Evolutionary conservation across 1,139 yeast genomes (phyloP).

Genomic region (Zygotorulaspora mrakii): DNA sequence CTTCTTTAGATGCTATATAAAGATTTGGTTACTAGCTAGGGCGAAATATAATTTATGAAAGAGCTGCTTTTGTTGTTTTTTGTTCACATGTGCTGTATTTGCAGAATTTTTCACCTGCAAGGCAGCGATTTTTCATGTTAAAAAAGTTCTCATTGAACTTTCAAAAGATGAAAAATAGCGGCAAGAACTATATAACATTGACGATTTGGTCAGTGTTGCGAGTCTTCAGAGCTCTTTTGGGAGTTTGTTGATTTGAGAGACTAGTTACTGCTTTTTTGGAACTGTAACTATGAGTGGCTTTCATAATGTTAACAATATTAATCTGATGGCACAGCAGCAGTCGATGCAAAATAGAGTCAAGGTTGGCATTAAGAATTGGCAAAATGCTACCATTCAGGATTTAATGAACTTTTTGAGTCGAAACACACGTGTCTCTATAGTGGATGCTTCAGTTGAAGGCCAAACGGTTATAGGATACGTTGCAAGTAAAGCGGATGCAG

Average conservation of each 20-base stretch:
- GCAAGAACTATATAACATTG: neutral
- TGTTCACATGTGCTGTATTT: too few species aligned
- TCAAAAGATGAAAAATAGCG: neutral
- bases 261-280: neutral
- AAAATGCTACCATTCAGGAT: slow-evolving; percentile 69
- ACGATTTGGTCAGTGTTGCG: slow-evolving; percentile 1
- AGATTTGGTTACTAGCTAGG: neutral
- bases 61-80: too few species aligned
- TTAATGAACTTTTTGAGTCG: slow-evolving; percentile 65
- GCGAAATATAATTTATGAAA: too few species aligned
- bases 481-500: slow-evolving; percentile 51
- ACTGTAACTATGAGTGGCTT: slow-evolving; percentile 30
- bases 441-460: slow-evolving; percentile 46
- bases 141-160: neutral
- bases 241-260: neutral
- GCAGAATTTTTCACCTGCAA: neutral
- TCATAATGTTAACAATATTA: slow-evolving; percentile 31
- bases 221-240: neutral
- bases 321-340: slow-evolving; percentile 30
- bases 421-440: slow-evolving; percentile 56
- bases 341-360: slow-evolving; percentile 27
- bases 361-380: slow-evolving; percentile 64
- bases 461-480: slow-evolving; percentile 56
- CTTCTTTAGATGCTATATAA: neutral
- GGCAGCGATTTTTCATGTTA: too few species aligned